Evolutionary conservation across 2,329 filamentous ascomycete species (phyloP).

Genomic region (Saccharata proteae): DNA sequence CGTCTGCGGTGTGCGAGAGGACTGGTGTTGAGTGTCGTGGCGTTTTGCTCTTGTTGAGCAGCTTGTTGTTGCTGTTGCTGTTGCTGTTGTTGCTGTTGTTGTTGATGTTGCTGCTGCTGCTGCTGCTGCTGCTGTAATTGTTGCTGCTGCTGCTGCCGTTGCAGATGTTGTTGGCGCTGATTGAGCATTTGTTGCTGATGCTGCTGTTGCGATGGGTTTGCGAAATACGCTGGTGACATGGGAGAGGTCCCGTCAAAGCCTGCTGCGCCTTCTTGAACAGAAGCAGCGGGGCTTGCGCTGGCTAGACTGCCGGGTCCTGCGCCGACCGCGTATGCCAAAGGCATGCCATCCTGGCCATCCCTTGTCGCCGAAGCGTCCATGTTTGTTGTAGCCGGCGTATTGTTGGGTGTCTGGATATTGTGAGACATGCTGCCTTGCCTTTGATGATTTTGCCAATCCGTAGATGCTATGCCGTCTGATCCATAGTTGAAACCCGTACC

Average conservation of each 20-base stretch:
- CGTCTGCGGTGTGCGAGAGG: constrained; percentile 31
- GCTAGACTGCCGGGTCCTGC: constrained; percentile 43
- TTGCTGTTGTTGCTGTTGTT: constrained; percentile 15
- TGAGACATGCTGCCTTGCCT: constrained; percentile 32
- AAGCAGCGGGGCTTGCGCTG: constrained; percentile 46
- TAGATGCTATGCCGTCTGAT: constrained; percentile 12
- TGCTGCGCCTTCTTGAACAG: constrained; percentile 34
- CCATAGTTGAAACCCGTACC: constrained; percentile 6
- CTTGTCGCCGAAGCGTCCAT: constrained; percentile 19
- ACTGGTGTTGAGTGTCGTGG: no score
- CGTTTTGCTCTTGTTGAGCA: constrained; percentile 8
- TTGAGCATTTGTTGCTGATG: constrained; percentile 10
- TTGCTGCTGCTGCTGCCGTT: constrained; percentile 10
- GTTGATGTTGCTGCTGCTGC: constrained; percentile 8
- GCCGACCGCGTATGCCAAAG: constrained; percentile 50
- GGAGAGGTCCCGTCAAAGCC: constrained; percentile 31
- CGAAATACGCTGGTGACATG: constrained; percentile 23
- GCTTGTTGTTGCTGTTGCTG: constrained; percentile 3
- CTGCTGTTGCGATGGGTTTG: constrained; percentile 20
- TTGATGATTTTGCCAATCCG: constrained; percentile 28
- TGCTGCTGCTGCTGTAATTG: constrained; percentile 16
- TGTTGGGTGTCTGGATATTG: constrained; percentile 29
- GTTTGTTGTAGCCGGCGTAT: constrained; percentile 26
- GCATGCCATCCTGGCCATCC: constrained; percentile 27
- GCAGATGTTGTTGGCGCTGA: constrained; percentile 8